These are phyloP conservation scores for Candida endomychidarum DNA, from an alignment of 805 yeast species.

Conservation along the genomic window DNA sequence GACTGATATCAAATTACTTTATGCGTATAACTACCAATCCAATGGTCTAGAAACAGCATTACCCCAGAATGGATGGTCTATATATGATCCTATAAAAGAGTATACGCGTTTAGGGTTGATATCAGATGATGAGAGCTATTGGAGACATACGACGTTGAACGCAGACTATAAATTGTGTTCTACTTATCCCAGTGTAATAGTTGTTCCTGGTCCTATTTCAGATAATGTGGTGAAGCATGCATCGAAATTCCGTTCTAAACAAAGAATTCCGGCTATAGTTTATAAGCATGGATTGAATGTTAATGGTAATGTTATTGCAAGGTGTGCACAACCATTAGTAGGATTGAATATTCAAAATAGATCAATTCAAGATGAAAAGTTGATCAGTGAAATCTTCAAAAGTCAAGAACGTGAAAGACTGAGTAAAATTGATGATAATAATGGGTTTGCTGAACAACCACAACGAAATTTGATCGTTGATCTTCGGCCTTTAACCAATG, in stretches of 20 bases:
- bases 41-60: slow-evolving; percentile 62
- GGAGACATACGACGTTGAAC: slow-evolving; percentile 76
- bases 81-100: slow-evolving; percentile 64
- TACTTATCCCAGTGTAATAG: slow-evolving; percentile 68
- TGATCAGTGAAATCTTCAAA: slow-evolving; percentile 70
- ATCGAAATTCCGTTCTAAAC: slow-evolving; percentile 80
- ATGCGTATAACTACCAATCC: slow-evolving; percentile 82
- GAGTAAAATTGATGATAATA: slow-evolving; percentile 17
- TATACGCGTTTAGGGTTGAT: slow-evolving; percentile 71
- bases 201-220: slow-evolving; percentile 76
- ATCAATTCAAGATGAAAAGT: slow-evolving; percentile 86
- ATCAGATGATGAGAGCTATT: slow-evolving; percentile 30
- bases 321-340: slow-evolving; percentile 91
- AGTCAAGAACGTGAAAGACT: slow-evolving; percentile 46
- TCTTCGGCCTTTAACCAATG: slow-evolving; percentile 90
- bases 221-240: slow-evolving; percentile 85
- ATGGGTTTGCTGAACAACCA: slow-evolving; percentile 32
- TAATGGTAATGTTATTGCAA: slow-evolving; percentile 74
- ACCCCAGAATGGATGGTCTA: slow-evolving; percentile 60
- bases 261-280: slow-evolving; percentile 77
- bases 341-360: slow-evolving; percentile 80
- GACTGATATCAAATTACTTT: slow-evolving; percentile 48
- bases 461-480: slow-evolving; percentile 74
- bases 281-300: slow-evolving; percentile 59
- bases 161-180: slow-evolving; percentile 62